A percentile compares a stretch with the other conserved stretches of the same genome.
phyloP scores from a whole-genome alignment of 2,329 filamentous ascomycete species.

The Drechslerella stenobrocha region DNA sequence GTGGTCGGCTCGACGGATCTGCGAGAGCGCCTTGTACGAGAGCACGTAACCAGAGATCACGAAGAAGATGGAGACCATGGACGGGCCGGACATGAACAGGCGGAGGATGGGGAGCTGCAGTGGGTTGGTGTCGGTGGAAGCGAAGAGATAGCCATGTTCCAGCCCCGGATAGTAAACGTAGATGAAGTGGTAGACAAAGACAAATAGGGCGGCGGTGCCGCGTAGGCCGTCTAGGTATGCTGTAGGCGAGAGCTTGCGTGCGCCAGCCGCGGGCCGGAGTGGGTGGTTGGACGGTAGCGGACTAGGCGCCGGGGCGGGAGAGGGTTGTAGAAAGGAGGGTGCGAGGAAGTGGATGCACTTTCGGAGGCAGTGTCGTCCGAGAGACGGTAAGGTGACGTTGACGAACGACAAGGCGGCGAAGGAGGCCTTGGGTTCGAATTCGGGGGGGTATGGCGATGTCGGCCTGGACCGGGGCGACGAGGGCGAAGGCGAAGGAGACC shows the following conservation, averaged over 20 bases:
- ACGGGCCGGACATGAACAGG: conserved; percentile 54
- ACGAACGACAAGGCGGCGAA: conserved; percentile 12
- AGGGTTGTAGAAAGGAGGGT: conserved; percentile 32
- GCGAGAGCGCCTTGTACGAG: conserved; percentile 59
- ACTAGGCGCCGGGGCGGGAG: conserved; percentile 6
- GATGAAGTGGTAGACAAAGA: conserved; percentile 53
- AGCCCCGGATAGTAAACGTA: conserved; percentile 51
- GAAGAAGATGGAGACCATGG: conserved; percentile 62
- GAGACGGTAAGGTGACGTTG: conserved; percentile 5
- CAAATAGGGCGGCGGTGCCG: conserved; percentile 53
- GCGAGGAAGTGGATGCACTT: conserved; percentile 20
- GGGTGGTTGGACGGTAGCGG: conserved; percentile 12
- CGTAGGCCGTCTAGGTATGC: conserved; percentile 54
- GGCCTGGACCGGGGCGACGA: not conserved
- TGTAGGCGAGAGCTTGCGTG: conserved; percentile 17
- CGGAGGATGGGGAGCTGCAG: conserved; percentile 57
- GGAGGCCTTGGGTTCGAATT: conserved; percentile 6
- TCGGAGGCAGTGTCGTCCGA: conserved; percentile 26
- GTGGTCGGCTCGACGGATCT: conserved; percentile 59
- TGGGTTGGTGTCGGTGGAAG: conserved; percentile 45
- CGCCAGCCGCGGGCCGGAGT: not conserved
- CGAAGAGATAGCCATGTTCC: conserved; percentile 50
- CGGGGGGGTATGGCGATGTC: not conserved
- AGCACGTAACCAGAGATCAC: conserved; percentile 65
- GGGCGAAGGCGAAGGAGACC: not conserved